Conservation (phyloP, 2,329 filamentous ascomycete genomes). For the Pestalotiopsis sp. region DNA sequence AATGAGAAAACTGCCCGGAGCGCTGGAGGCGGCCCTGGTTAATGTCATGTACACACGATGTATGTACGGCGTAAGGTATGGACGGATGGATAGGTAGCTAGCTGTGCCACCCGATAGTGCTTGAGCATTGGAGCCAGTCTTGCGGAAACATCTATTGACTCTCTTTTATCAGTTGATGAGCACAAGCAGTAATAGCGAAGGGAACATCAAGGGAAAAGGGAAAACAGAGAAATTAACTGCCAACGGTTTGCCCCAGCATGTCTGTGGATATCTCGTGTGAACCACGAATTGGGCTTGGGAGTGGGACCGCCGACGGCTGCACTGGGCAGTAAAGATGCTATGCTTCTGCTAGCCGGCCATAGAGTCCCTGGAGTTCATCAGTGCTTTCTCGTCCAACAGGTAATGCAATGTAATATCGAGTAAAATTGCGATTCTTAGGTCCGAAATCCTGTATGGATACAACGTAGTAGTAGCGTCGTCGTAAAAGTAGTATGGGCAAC, state of each 20-base stretch:
- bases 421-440: background rate
- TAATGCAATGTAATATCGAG: background rate
- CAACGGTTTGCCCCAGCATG: background rate
- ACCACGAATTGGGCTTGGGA: background rate
- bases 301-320: background rate
- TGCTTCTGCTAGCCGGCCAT: background rate
- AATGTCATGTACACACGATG: background rate
- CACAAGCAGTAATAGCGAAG: background rate
- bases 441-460: background rate
- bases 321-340: background rate
- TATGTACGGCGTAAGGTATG: background rate
- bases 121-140: background rate
- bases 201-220: background rate
- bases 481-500: background rate
- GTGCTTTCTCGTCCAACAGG: background rate
- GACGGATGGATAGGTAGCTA: background rate
- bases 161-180: background rate
- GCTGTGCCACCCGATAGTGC: background rate
- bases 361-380: background rate
- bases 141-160: background rate
- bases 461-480: background rate
- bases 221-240: background rate
- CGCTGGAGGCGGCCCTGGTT: background rate
- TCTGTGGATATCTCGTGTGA: background rate
- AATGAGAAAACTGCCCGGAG: constrained; percentile 6